Evolutionary conservation across 164 flowering plant species (phyloP), one percentile per base, ranked within the genome.

Genomic region (Macadamia integrifolia): DNA sequence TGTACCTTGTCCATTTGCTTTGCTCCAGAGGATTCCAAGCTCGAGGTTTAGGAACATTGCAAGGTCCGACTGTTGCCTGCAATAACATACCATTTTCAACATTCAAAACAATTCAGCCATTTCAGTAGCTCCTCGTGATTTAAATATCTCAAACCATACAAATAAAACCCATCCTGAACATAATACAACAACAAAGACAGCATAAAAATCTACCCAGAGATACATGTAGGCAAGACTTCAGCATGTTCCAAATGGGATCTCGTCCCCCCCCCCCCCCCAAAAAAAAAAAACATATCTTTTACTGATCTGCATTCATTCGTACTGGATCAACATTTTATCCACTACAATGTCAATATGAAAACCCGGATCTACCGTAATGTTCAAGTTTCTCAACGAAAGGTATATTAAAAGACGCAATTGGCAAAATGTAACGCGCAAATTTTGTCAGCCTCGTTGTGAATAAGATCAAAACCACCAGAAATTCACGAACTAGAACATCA

Each of bases 51-150:
- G 96, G 87, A 53, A 78, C 55, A 46, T 76, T 91, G 76, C 99
- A 95, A 63, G 96, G 90, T 62, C 99, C 99, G 8, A 88, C 79
- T 14, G 88, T 91, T 55, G 99, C 99, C 99, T 95, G 90, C 72
- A 74, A 77, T 61, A 63, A 71, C 6, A 60, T 30, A 44, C n/a
- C 48, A 69, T 52, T 7, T 13, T 46, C 58, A 31, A 57, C 59
- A 59, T 66, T 58, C 68, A 31, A 32, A 52, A n/a, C 15, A 15
- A 57, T 55, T 18, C 50, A 46, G 28, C 13, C 7, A 9, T 44
- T 62, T 40, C 43, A 48, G 10, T 18, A 28, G 29, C 44, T 32
- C 32, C 31, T 70, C 46, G 46, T 6, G 9, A 42, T 28, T 12
- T 29, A 69, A 2, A 35, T 49, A 28, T 8, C 49, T 32, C 44